These are phyloP conservation scores for Venturia asperata DNA, from an alignment of 2,329 filamentous ascomycete species.

Conservation along the genomic window DNA sequence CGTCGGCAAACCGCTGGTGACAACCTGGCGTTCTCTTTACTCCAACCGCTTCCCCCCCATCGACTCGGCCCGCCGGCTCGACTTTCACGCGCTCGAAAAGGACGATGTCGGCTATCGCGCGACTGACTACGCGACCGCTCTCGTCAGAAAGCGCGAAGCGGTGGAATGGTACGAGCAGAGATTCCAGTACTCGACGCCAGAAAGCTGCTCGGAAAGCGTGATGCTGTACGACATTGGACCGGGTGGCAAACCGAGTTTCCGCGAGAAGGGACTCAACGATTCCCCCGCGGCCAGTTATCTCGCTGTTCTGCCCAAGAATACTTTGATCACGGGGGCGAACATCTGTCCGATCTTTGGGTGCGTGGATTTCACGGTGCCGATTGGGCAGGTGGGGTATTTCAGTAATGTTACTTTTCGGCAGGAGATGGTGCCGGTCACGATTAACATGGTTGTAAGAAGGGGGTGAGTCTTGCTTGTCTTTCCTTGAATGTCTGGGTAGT, in stretches of 20 bases:
- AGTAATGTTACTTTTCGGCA: conserved; percentile 43
- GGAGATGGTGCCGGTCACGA: conserved; percentile 51
- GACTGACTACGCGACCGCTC: conserved; percentile 30
- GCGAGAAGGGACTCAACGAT: conserved; percentile 46
- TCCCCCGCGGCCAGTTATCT: conserved; percentile 41
- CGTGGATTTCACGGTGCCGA: conserved; percentile 5
- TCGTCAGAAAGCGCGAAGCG: conserved; percentile 28
- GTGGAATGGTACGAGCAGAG: conserved; percentile 42
- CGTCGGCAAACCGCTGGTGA: conserved; percentile 45
- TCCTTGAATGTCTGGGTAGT: background rate
- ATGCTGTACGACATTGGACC: conserved; percentile 42
- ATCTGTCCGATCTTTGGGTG: conserved; percentile 14
- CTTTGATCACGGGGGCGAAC: conserved; percentile 35
- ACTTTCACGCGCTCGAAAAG: conserved; percentile 28
- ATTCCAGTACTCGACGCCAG: conserved; percentile 36
- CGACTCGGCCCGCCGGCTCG: conserved; percentile 39
- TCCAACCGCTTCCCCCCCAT: conserved; percentile 45
- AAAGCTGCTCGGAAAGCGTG: conserved; percentile 45
- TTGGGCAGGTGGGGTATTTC: conserved; percentile 39
- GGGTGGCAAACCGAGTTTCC: conserved; percentile 36
- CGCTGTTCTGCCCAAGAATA: conserved; percentile 42
- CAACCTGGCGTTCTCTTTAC: conserved; percentile 40
- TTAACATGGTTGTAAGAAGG: conserved; percentile 51
- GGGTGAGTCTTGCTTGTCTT: conserved; percentile 50
- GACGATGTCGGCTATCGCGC: conserved; percentile 23